Conservation (phyloP, 345 rosid genomes). For the Noccaea bulbosa region DNA sequence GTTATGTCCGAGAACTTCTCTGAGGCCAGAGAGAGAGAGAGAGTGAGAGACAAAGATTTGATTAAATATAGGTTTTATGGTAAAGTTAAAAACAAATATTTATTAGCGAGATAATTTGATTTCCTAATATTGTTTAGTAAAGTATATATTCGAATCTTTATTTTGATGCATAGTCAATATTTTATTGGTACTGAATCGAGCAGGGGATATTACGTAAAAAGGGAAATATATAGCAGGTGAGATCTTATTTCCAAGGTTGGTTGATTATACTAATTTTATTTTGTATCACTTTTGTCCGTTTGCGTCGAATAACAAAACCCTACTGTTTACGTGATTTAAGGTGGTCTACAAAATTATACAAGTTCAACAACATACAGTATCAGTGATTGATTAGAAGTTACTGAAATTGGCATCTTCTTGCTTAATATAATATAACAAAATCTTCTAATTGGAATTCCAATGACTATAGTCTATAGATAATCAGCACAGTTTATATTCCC, state of each 20-base stretch:
- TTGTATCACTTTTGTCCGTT: conserved; percentile 10
- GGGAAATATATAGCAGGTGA: conserved; percentile 5
- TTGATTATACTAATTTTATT: neutral
- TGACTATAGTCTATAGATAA: too few species aligned
- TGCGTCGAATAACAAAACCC: conserved; percentile 6
- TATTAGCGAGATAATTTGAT: conserved; percentile 5
- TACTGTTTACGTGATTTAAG: neutral
- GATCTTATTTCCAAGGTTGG: conserved; percentile 22
- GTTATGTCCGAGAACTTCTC: conserved; percentile 38
- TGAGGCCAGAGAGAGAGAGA: conserved; percentile 30
- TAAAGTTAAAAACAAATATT: conserved; percentile 1
- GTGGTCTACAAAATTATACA: too few species aligned
- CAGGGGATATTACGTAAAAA: neutral
- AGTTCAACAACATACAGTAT: too few species aligned
- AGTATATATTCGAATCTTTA: conserved; percentile 21
- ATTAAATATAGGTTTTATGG: conserved; percentile 24
- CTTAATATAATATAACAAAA: too few species aligned
- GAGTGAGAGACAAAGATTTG: conserved; percentile 30
- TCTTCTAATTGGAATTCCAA: too few species aligned
- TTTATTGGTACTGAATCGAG: conserved; percentile 15
- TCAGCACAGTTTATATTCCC: too few species aligned
- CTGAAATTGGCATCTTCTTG: too few species aligned
- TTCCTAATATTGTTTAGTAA: neutral
- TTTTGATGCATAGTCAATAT: conserved; percentile 7
- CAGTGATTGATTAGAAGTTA: too few species aligned